Evolutionary conservation across 148 eudicot species (phyloP).

Genomic region (Talinum fruticosum): DNA sequence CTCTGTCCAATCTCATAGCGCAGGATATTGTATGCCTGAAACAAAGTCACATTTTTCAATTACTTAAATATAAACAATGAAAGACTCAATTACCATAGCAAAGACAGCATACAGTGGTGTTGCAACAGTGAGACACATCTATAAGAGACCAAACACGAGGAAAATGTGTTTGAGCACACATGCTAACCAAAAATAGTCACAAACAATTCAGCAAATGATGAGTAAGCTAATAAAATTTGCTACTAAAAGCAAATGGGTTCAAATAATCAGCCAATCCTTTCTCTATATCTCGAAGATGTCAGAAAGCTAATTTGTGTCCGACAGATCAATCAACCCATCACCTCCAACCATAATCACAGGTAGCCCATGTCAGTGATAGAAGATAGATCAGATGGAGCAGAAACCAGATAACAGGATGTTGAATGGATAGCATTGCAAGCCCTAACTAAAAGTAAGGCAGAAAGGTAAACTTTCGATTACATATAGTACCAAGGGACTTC

Average conservation of each 20-base stretch:
- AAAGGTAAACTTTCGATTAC: not conserved
- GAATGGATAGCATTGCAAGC: no score
- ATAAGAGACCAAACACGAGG: not conserved
- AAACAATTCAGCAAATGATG: not conserved
- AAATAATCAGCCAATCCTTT: not conserved
- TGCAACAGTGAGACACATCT: not conserved
- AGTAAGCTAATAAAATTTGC: slow-evolving; percentile 1
- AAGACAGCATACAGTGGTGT: not conserved
- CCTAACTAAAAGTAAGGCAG: not conserved
- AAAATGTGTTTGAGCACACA: not conserved
- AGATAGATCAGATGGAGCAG: no score
- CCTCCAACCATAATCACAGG: no score
- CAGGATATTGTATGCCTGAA: slow-evolving; percentile 84
- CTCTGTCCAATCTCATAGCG: slow-evolving; percentile 85
- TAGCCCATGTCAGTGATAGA: no score
- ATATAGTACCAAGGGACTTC: not conserved
- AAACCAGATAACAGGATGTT: no score
- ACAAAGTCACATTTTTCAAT: slow-evolving; percentile 36
- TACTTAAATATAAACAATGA: slow-evolving; percentile 35
- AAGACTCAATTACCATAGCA: slow-evolving; percentile 17
- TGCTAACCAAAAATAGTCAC: not conserved
- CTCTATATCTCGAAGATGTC: not conserved
- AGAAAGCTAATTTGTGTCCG: no score
- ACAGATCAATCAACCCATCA: no score
- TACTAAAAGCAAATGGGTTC: not conserved